Base-by-base conservation (phyloP, 805 yeast species). In the Candida arabinofermentans region DNA sequence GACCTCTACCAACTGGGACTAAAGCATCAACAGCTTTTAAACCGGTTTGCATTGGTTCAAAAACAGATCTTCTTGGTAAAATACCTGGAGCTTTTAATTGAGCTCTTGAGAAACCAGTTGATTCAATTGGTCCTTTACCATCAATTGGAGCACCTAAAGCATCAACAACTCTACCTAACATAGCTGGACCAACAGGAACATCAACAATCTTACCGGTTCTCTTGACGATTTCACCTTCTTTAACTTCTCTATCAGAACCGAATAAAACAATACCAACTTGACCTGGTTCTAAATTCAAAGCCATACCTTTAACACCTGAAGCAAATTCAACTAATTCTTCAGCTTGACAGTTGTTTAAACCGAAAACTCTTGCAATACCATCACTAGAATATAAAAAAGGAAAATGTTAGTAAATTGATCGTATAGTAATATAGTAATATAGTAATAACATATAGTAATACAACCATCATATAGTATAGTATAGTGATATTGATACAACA, bases 51-150 rank as follows among this genome's bases (percentile, higher is more conserved):
- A 93, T 93, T 71, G 99, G 99, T 82, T 93, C 99, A 78, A 70
- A 82, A 59, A 93, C 99, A 50, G 97, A 88, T 66, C 84, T 86
- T 83, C 99, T 91, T 79, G 99, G 99, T 72, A 93, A 82, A 66
- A 93, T 93, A 83, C 99, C 99, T 74, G 99, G 99, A 62, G 99
- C 99, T 81, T 93, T 93, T 62, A 91, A 86, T 81, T 93, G 96
- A 62, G 98, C 98, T 81, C 95, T 87, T 66, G 95, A 75, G 62
- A 82, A 74, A 64, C 82, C 79, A 66, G 77, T 81, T 62, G 95
- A 76, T 65, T 85, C 82, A 61, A 93, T 79, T 72, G 99, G 99
- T 57, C 99, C 99, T 80, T 93, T 93, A 77, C 98, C 99, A 69
- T 93, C 99, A 64, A 93, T 93, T 75, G 99, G 97, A 83, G 81